Percentiles rank a stretch among this genome's conserved stretches.
These are phyloP conservation scores for Lupinus albus DNA, from an alignment of 306 rosid species.

Conservation along the genomic window DNA sequence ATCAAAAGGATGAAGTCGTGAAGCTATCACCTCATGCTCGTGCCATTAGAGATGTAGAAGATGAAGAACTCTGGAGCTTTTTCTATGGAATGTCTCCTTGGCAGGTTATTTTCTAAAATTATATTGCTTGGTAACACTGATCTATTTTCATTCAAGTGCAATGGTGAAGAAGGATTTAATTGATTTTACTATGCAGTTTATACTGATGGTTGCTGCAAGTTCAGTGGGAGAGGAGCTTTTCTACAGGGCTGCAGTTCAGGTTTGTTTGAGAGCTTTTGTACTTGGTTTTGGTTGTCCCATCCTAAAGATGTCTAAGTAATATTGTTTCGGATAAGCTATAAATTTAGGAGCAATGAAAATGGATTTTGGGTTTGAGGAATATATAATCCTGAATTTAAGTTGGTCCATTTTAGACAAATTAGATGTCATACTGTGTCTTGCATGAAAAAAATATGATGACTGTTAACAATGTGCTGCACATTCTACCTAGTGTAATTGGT, in stretches of 20 bases:
- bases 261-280: conserved; percentile 44
- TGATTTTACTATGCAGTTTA: conserved; percentile 59
- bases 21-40: conserved; percentile 95
- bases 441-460: not conserved
- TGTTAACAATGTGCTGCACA: conserved; percentile 7
- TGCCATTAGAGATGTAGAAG: conserved; percentile 97
- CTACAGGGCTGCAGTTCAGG: conserved; percentile 99
- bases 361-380: conserved; percentile 12
- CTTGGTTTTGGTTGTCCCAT: conserved; percentile 20
- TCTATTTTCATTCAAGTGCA: conserved; percentile 33
- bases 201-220: conserved; percentile 92
- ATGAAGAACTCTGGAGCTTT: conserved; percentile 91
- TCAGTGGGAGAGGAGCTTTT: conserved; percentile 98
- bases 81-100: conserved; percentile 98
- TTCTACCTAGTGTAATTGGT: not conserved
- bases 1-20: conserved; percentile 86
- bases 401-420: conserved; percentile 22
- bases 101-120: conserved; percentile 63
- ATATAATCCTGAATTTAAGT: not conserved
- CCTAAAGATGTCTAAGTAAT: conserved; percentile 19
- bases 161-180: conserved; percentile 24
- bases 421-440: conserved; percentile 16
- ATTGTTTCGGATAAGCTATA: not conserved
- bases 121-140: conserved; percentile 18
- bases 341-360: conserved; percentile 12